A percentile compares a stretch with the other conserved stretches of the same genome.
These are phyloP conservation scores for Blastomyces percursus DNA, from an alignment of 2,329 filamentous ascomycete genomes.

Conservation along the genomic window DNA sequence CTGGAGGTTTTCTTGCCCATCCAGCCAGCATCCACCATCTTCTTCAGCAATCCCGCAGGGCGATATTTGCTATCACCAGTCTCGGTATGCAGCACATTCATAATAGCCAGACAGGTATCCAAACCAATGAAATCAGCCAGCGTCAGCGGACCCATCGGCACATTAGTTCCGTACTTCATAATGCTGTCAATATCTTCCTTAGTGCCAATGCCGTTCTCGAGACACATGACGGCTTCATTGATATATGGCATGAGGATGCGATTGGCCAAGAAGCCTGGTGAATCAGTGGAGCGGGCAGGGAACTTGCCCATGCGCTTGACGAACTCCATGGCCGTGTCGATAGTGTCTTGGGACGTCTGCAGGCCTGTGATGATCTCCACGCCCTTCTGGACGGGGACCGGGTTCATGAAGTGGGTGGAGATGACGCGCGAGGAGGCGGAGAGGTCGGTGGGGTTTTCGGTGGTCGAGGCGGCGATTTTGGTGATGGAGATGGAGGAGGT, in stretches of 20 bases:
- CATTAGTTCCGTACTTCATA: constrained; percentile 99
- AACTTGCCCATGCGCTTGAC: constrained; percentile 91
- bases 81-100: constrained; percentile 86
- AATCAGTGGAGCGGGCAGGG: constrained; percentile 73
- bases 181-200: constrained; percentile 92
- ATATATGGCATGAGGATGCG: constrained; percentile 98
- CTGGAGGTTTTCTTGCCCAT: constrained; percentile 94
- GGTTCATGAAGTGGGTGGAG: constrained; percentile 99
- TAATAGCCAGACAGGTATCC: constrained; percentile 92
- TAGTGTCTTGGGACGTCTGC: constrained; percentile 73
- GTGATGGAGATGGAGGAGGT: constrained; percentile 99
- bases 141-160: constrained; percentile 92
- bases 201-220: constrained; percentile 82
- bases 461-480: constrained; percentile 80
- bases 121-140: constrained; percentile 95
- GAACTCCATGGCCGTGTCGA: constrained; percentile 73
- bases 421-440: constrained; percentile 78
- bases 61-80: constrained; percentile 94
- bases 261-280: constrained; percentile 91
- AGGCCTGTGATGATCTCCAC: constrained; percentile 95
- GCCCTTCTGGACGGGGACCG: constrained; percentile 89
- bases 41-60: constrained; percentile 72
- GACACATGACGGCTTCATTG: constrained; percentile 92
- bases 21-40: constrained; percentile 98
- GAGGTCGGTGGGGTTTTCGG: constrained; percentile 64